Percentiles rank a stretch among this genome's conserved stretches.
Evolutionary conservation across 129 eudicot species (phyloP).

Genomic region (Erigeron canadensis): DNA sequence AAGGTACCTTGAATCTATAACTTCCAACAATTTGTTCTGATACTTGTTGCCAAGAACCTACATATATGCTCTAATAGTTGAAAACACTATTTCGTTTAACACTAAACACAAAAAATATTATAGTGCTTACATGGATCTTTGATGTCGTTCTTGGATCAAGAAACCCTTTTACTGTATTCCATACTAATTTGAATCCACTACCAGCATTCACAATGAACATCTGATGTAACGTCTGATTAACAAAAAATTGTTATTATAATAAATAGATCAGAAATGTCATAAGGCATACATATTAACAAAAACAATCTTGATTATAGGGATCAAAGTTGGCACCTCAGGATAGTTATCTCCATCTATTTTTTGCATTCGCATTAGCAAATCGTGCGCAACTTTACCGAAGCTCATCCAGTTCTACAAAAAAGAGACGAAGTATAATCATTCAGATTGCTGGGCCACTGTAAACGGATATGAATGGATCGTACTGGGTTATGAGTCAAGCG

Average conservation of each 20-base stretch:
- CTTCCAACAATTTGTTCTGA: conserved; percentile 69
- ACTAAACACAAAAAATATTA: not conserved
- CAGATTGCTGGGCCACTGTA: not conserved
- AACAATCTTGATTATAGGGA: not conserved
- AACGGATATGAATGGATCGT: not conserved
- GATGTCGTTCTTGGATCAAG: conserved; percentile 90
- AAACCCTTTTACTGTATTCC: conserved; percentile 84
- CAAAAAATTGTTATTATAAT: not conserved
- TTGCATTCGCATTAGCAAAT: conserved; percentile 86
- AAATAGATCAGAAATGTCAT: conserved; percentile 2
- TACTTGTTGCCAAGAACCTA: conserved; percentile 88
- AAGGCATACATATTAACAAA: not conserved
- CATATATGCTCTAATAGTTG: conserved; percentile 10
- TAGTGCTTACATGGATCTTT: conserved; percentile 72
- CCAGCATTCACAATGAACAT: conserved; percentile 98
- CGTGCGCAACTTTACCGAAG: conserved; percentile 89
- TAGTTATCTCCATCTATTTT: conserved; percentile 89
- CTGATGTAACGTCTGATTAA: conserved; percentile 70
- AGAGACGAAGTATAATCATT: not conserved
- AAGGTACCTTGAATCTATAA: conserved; percentile 71
- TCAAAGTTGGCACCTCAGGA: conserved; percentile 63
- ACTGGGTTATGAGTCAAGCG: not conserved
- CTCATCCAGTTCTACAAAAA: conserved; percentile 89
- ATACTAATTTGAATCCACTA: conserved; percentile 67
- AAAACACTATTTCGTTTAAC: not conserved